Conservation (phyloP, 306 rosid species). For the Elaeagnus macrophylla region DNA sequence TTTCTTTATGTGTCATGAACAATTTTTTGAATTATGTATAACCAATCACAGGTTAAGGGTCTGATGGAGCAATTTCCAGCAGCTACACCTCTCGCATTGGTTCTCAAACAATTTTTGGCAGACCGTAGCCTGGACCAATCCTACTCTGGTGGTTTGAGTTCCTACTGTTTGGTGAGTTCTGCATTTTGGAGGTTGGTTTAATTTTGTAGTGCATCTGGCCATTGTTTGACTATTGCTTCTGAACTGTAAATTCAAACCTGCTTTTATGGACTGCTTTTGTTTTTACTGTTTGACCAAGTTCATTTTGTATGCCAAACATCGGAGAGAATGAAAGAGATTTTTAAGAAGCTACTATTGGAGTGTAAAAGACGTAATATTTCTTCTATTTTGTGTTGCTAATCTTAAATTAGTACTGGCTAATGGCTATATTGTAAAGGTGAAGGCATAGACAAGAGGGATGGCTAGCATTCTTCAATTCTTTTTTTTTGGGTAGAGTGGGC, state of each 20-base stretch:
- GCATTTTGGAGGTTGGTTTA: conserved; percentile 4
- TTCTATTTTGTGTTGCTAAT: no score
- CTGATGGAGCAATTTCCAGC: conserved; percentile 93
- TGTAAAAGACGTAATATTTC: no score
- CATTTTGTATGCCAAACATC: no score
- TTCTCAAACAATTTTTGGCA: conserved; percentile 81
- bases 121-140: conserved; percentile 96
- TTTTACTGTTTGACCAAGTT: no score
- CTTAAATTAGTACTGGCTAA: no score
- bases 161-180: conserved; percentile 84
- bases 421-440: no score
- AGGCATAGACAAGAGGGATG: no score
- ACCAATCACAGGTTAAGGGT: conserved; percentile 55
- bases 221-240: not conserved
- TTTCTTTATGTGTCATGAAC: not conserved
- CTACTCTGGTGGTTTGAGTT: conserved; percentile 96
- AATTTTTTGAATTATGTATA: not conserved
- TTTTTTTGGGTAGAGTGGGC: no score
- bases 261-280: not conserved
- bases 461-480: no score
- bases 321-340: no score
- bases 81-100: conserved; percentile 84
- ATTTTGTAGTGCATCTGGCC: not conserved
- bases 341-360: no score
- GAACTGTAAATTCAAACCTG: not conserved